These are phyloP conservation scores for Calonectria pseudoreteaudii DNA, from an alignment of 2,329 filamentous ascomycete species.

Conservation along the genomic window DNA sequence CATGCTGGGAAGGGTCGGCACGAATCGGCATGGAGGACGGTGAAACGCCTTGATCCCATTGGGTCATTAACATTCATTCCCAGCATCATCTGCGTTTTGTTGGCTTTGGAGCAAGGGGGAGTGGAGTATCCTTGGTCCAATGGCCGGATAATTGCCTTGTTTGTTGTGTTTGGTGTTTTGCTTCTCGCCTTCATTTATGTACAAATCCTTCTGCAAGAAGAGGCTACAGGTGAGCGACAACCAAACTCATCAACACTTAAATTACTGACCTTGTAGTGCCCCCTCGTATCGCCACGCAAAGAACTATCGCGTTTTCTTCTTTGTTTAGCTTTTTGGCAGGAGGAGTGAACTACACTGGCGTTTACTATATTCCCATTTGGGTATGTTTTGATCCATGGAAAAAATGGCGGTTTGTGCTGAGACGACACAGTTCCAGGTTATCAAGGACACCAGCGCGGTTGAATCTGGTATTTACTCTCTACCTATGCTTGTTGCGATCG, in stretches of 20 bases:
- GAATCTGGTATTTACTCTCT: slow-evolving; percentile 13
- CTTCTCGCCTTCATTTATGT: slow-evolving; percentile 13
- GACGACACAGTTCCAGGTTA: not conserved
- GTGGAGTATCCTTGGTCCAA: slow-evolving; percentile 1
- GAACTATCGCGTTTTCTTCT: slow-evolving; percentile 16
- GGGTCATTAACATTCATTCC: not conserved
- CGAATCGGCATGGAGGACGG: not conserved
- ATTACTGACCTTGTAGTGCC: not conserved
- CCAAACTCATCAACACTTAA: not conserved
- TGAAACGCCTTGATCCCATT: not conserved
- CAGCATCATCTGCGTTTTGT: not conserved
- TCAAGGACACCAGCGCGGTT: slow-evolving; percentile 3
- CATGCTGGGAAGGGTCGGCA: slow-evolving; percentile 40
- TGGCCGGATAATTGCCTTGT: slow-evolving; percentile 21
- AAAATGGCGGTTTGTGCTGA: not conserved
- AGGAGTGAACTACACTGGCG: slow-evolving; percentile 15
- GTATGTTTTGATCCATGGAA: not conserved
- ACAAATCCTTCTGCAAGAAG: slow-evolving; percentile 21
- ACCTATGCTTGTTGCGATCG: slow-evolving; percentile 11
- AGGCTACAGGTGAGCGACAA: slow-evolving; percentile 13
- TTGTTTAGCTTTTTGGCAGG: slow-evolving; percentile 14
- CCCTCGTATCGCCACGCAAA: slow-evolving; percentile 11
- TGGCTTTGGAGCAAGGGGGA: not conserved
- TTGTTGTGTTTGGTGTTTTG: slow-evolving; percentile 23
- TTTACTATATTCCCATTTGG: slow-evolving; percentile 24